Evolutionary conservation across 2,329 filamentous ascomycete genomes (phyloP).

Genomic region (Lomentospora prolificans): DNA sequence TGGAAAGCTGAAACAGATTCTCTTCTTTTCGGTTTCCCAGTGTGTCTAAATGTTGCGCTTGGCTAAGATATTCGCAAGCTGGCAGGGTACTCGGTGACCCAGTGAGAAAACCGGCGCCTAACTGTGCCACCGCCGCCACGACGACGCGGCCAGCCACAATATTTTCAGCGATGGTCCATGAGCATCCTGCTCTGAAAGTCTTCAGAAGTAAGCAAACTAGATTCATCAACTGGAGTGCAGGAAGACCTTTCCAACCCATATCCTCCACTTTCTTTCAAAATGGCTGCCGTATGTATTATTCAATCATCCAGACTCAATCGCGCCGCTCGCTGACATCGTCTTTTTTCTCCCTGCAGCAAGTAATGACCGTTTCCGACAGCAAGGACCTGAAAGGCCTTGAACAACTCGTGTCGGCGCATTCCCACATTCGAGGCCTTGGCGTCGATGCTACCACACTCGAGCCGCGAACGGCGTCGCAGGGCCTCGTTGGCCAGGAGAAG

Average conservation of each 20-base stretch:
- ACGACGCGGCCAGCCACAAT: conserved; percentile 3
- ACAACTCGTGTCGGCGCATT: conserved; percentile 96
- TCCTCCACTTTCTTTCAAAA: conserved; percentile 23
- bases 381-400: conserved; percentile 85
- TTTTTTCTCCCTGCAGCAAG: conserved; percentile 30
- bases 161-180: not conserved
- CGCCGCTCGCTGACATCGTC: conserved; percentile 13
- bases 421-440: conserved; percentile 90
- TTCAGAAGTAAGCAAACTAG: conserved; percentile 5
- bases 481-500: conserved; percentile 91
- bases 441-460: conserved; percentile 88
- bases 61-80: no score
- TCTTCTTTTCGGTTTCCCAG: no score
- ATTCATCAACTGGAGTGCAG: conserved; percentile 3
- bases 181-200: not conserved
- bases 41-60: no score
- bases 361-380: conserved; percentile 79
- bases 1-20: no score
- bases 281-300: conserved; percentile 39
- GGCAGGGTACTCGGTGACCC: not conserved
- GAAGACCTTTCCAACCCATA: conserved; percentile 9
- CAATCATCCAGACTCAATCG: not conserved
- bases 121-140: not conserved
- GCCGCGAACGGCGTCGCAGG: conserved; percentile 75
- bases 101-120: not conserved